Evolutionary conservation across 805 yeast genomes (phyloP).

Genomic region (Wickerhamiella sergipiensis): DNA sequence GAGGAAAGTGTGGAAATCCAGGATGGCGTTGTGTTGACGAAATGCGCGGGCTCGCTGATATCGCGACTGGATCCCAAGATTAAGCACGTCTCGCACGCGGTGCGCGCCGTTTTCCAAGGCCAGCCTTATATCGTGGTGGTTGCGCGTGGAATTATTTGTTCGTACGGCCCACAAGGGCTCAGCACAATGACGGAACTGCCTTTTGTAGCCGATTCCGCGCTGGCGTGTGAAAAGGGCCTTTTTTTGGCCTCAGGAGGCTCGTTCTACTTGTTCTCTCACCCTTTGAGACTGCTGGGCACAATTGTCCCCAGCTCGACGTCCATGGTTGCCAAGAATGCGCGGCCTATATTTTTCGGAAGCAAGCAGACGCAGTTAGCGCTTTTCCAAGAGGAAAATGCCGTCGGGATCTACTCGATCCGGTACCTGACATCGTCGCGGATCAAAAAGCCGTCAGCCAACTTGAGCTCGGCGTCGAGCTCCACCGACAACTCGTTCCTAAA

Average conservation of each 20-base stretch:
- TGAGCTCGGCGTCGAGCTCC: conserved; percentile 1
- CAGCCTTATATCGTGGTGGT: conserved; percentile 42
- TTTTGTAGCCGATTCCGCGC: conserved; percentile 44
- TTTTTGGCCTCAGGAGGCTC: conserved; percentile 32
- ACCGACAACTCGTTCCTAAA: conserved; percentile 9
- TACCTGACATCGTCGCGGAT: conserved; percentile 19
- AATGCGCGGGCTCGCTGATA: background rate
- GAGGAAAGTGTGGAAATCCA: conserved; percentile 1
- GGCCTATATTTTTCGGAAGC: conserved; percentile 41
- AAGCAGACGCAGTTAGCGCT: conserved; percentile 41
- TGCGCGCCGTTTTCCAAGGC: conserved; percentile 40
- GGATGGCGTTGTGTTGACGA: background rate
- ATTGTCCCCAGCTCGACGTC: conserved; percentile 60
- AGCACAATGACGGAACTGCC: conserved; percentile 55
- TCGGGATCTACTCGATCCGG: conserved; percentile 45
- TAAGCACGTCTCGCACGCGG: conserved; percentile 37
- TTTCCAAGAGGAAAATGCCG: conserved; percentile 31
- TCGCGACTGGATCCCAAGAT: background rate
- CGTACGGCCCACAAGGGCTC: conserved; percentile 49
- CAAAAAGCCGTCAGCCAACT: background rate
- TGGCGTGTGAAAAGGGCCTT: conserved; percentile 55
- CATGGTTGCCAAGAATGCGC: conserved; percentile 44
- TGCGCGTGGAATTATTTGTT: conserved; percentile 42
- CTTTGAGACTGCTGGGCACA: conserved; percentile 58
- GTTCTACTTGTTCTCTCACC: conserved; percentile 61